These are phyloP conservation scores for Trichosanthes truncata DNA, from an alignment of 306 rosid species.

Conservation along the genomic window DNA sequence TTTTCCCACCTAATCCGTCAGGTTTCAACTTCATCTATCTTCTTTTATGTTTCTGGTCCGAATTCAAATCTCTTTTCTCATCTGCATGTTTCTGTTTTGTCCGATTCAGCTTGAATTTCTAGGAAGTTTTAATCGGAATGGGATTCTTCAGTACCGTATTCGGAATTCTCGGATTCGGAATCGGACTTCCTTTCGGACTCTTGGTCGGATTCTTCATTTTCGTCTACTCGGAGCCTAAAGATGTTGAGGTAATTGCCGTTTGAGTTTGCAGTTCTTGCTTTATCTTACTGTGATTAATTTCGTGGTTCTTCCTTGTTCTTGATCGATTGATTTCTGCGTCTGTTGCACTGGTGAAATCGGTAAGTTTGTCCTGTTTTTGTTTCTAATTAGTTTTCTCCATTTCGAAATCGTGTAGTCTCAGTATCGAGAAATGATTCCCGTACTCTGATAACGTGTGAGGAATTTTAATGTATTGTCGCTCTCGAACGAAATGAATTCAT, in stretches of 20 bases:
- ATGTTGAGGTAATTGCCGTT: slow-evolving; percentile 41
- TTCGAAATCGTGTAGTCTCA: background rate
- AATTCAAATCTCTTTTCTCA: background rate
- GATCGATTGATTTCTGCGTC: background rate
- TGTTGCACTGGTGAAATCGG: background rate
- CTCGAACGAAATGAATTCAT: background rate
- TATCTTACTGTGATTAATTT: background rate
- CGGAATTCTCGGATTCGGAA: slow-evolving; percentile 55
- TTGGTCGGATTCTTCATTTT: slow-evolving; percentile 68
- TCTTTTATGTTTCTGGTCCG: background rate
- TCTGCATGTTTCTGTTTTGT: background rate
- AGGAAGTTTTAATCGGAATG: slow-evolving; percentile 27
- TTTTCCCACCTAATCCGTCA: background rate
- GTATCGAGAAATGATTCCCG: background rate
- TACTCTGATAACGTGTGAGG: background rate
- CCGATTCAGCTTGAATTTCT: slow-evolving; percentile 8
- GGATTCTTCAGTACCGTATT: slow-evolving; percentile 54
- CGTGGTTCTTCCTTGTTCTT: background rate
- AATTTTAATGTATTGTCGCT: background rate
- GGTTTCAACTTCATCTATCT: background rate
- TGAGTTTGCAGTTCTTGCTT: slow-evolving; percentile 1
- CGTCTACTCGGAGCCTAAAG: slow-evolving; percentile 50
- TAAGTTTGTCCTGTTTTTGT: background rate
- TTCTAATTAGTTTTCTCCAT: background rate
- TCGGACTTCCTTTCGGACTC: slow-evolving; percentile 84